These are phyloP conservation scores for Phytophthora pisi DNA, from an alignment of 352 stramenopile genomes.

Conservation along the genomic window DNA sequence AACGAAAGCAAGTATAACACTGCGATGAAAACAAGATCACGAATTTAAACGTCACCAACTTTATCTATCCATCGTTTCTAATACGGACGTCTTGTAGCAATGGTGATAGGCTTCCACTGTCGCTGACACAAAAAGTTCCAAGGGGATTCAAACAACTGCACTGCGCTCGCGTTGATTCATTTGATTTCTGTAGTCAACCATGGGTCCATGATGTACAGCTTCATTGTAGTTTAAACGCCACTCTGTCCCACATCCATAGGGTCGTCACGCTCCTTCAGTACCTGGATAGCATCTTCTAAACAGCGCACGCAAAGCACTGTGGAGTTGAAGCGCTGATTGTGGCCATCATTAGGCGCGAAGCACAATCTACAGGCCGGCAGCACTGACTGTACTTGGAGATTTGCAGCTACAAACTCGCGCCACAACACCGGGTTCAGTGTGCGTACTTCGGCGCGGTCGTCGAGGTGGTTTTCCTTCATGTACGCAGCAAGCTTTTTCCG, in stretches of 20 bases:
- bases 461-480: slow-evolving; percentile 41
- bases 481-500: slow-evolving; percentile 33
- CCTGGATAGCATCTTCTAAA: slow-evolving; percentile 30
- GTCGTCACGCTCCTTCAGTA: slow-evolving; percentile 29
- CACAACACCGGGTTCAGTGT: slow-evolving; percentile 44
- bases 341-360: slow-evolving; percentile 41
- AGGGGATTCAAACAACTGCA: too few relatives aligned
- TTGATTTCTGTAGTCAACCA: neutral
- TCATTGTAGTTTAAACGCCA: neutral
- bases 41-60: neutral
- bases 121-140: too few relatives aligned
- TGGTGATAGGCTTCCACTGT: too few relatives aligned
- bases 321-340: slow-evolving; percentile 60
- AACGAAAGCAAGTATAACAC: neutral
- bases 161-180: too few relatives aligned
- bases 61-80: too few relatives aligned
- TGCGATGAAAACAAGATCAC: neutral
- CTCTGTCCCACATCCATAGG: neutral
- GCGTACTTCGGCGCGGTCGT: slow-evolving; percentile 41
- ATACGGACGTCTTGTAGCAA: too few relatives aligned
- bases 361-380: slow-evolving; percentile 48
- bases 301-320: slow-evolving; percentile 56
- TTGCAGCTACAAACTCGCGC: slow-evolving; percentile 44
- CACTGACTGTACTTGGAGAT: slow-evolving; percentile 22
- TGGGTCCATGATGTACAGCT: neutral